Percentiles rank a stretch among this genome's conserved stretches.
phyloP scores from a whole-genome alignment of 495 filamentous ascomycete species.

The Aspergillus bertholletiae region DNA sequence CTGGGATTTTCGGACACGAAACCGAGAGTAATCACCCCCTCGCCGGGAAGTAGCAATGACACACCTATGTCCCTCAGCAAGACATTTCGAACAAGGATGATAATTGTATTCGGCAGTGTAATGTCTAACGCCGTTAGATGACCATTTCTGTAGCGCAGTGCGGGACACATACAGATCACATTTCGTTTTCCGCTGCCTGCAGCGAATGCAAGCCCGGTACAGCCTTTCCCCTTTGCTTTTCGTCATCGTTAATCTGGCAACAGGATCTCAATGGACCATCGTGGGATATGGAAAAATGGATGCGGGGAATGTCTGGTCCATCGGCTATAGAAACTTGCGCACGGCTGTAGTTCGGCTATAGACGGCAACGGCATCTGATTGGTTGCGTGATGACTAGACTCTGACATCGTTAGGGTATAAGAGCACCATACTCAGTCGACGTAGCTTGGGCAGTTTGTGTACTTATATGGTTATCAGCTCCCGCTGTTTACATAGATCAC shows the following conservation, averaged over 20 bases:
- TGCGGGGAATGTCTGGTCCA: background rate
- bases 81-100: slow-evolving; percentile 8
- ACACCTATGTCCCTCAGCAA: slow-evolving; percentile 5
- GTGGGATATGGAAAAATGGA: background rate
- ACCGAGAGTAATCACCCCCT: slow-evolving; percentile 12
- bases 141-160: background rate
- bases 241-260: background rate
- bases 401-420: background rate
- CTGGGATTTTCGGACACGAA: background rate
- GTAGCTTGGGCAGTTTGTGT: no score
- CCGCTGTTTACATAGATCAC: background rate
- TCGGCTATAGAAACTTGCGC: background rate
- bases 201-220: slow-evolving; percentile 13
- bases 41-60: slow-evolving; percentile 6
- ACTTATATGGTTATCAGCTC: no score
- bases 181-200: slow-evolving; percentile 11
- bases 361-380: background rate
- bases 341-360: slow-evolving; percentile 4
- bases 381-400: no score
- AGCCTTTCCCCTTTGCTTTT: background rate
- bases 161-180: slow-evolving; percentile 12
- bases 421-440: no score
- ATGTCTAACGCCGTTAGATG: background rate
- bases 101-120: background rate
- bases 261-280: background rate